phyloP scores from a whole-genome alignment of 1,139 yeast genomes.

The Scheffersomyces quercinus region DNA sequence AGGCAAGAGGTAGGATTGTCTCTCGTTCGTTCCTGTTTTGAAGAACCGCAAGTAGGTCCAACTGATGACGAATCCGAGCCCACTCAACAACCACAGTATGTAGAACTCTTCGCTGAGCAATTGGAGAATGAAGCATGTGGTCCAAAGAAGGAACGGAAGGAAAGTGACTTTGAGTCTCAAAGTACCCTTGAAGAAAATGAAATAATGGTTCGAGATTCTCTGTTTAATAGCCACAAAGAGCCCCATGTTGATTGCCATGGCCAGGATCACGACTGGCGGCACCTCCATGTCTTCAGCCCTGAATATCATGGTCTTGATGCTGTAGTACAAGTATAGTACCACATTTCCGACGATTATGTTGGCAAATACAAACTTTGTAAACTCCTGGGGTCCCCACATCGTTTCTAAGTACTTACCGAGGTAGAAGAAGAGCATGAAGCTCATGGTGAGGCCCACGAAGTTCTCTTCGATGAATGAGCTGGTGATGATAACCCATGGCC shows the following conservation, averaged over 20 bases:
- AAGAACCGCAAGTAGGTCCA: conserved; percentile 44
- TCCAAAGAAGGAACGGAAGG: conserved; percentile 35
- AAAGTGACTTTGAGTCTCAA: conserved; percentile 39
- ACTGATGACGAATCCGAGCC: conserved; percentile 35
- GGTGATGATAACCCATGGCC: conserved; percentile 44
- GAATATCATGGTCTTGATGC: conserved; percentile 26
- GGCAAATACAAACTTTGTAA: conserved; percentile 26
- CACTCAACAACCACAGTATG: conserved; percentile 25
- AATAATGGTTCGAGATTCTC: conserved; percentile 44
- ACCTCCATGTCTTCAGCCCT: conserved; percentile 18
- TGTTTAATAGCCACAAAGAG: conserved; percentile 46
- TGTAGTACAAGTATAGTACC: conserved; percentile 34
- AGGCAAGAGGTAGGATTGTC: conserved; percentile 45
- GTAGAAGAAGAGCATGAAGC: conserved; percentile 30
- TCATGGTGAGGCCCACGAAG: conserved; percentile 27
- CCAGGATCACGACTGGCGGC: conserved; percentile 39
- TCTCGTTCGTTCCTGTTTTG: conserved; percentile 44
- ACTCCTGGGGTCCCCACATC: conserved; percentile 40
- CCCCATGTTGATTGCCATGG: conserved; percentile 43
- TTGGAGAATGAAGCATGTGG: conserved; percentile 18
- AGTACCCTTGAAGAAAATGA: conserved; percentile 40
- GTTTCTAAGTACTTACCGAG: conserved; percentile 40
- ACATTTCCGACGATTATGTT: conserved; percentile 34
- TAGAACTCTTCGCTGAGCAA: conserved; percentile 31
- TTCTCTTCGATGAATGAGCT: conserved; percentile 37